Conservation (phyloP, 352 stramenopile genomes). For the Plasmopara halstedii region DNA sequence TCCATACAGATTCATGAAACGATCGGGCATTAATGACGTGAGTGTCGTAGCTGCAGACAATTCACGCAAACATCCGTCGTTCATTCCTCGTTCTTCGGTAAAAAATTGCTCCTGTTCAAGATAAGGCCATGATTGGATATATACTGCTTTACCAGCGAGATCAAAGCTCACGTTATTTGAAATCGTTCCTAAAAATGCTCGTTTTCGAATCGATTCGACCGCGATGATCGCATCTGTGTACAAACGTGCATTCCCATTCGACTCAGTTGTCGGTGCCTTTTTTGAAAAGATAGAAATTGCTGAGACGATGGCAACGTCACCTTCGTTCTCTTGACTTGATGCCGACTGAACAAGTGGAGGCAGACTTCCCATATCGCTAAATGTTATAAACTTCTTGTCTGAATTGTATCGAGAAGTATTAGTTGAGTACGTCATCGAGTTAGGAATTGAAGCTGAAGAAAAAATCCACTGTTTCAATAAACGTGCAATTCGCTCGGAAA, state of each 20-base stretch:
- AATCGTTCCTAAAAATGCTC: slow-evolving; percentile 44
- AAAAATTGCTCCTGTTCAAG: slow-evolving; percentile 51
- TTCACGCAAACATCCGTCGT: slow-evolving; percentile 48
- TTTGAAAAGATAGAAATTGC: slow-evolving; percentile 33
- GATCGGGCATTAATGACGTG: slow-evolving; percentile 29
- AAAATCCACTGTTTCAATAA: slow-evolving; percentile 57
- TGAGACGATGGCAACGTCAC: slow-evolving; percentile 12
- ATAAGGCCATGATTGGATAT: slow-evolving; percentile 76
- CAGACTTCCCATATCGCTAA: slow-evolving; percentile 16
- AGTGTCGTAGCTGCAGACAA: slow-evolving; percentile 40
- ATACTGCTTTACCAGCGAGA: slow-evolving; percentile 45
- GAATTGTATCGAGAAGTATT: neutral
- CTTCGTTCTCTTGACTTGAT: slow-evolving; percentile 1
- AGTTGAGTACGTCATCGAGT: slow-evolving; percentile 1
- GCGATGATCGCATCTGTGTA: slow-evolving; percentile 35
- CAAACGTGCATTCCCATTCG: slow-evolving; percentile 20
- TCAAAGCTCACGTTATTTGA: slow-evolving; percentile 29
- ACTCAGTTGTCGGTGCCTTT: slow-evolving; percentile 17
- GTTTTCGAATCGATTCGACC: slow-evolving; percentile 63
- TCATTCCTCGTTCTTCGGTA: slow-evolving; percentile 36
- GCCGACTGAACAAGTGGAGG: slow-evolving; percentile 4
- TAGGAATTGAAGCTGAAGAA: slow-evolving; percentile 16
- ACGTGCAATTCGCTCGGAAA: slow-evolving; percentile 40
- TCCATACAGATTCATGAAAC: slow-evolving; percentile 53
- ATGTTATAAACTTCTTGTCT: slow-evolving; percentile 19